Conservation (phyloP, 2,329 filamentous ascomycete genomes). For the Monosporascus sp. region DNA sequence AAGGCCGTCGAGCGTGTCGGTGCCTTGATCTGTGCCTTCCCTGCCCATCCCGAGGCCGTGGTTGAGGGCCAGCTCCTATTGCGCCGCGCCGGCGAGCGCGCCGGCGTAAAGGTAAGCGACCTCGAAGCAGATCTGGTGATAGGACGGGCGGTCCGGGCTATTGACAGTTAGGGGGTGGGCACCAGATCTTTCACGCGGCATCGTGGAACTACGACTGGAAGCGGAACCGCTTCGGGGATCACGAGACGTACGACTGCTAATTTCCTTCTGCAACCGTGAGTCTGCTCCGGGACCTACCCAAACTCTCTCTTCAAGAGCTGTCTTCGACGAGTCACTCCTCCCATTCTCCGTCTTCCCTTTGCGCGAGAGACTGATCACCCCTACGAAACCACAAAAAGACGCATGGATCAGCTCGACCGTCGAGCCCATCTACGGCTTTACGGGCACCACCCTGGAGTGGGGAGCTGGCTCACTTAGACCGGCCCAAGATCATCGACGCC, state of each 20-base stretch:
- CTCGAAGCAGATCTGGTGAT: no score
- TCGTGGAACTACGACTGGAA: constrained; percentile 29
- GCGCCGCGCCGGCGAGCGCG: constrained; percentile 27
- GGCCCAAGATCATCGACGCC: background rate
- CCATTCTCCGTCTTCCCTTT: no score
- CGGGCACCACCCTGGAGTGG: constrained; percentile 8
- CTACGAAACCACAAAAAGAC: constrained; percentile 1
- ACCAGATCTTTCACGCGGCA: constrained; percentile 19
- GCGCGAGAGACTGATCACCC: no score
- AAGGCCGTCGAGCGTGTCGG: constrained; percentile 24
- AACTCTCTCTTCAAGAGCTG: no score
- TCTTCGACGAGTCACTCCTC: no score
- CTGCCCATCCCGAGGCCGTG: constrained; percentile 7
- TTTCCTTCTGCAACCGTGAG: constrained; percentile 18
- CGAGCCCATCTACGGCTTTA: constrained; percentile 24
- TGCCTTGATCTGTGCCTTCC: constrained; percentile 26
- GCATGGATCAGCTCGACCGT: constrained; percentile 17
- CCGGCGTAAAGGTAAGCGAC: constrained; percentile 14
- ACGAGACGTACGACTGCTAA: constrained; percentile 25
- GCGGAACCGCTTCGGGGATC: constrained; percentile 11
- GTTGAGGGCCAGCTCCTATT: constrained; percentile 29
- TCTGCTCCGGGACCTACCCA: background rate
- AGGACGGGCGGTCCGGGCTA: no score
- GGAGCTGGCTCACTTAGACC: background rate
- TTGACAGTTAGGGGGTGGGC: no score